Conservation (phyloP, 2,329 filamentous ascomycete species). For the Ilyonectria sp. region DNA sequence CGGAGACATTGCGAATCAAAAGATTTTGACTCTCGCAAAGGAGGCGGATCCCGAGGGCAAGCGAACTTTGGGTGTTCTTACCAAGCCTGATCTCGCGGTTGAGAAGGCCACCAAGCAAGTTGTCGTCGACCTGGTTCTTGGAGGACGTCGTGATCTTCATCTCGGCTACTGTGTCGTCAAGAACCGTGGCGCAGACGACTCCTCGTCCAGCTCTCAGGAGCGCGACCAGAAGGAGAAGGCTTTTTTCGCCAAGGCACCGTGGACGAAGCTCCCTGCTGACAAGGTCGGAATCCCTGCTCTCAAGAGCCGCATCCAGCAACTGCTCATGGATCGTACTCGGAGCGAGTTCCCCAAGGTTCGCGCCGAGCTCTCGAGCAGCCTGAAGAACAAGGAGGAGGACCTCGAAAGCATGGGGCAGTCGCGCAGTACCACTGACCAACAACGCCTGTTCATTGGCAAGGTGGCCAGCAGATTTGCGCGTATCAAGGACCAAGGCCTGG, state of each 20-base stretch:
- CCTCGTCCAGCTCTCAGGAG: slow-evolving; percentile 47
- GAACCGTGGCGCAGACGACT: slow-evolving; percentile 63
- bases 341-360: slow-evolving; percentile 55
- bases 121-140: slow-evolving; percentile 59
- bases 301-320: slow-evolving; percentile 51
- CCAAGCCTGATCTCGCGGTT: slow-evolving; percentile 71
- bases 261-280: slow-evolving; percentile 50
- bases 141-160: slow-evolving; percentile 57
- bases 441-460: slow-evolving; percentile 54
- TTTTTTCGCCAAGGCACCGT: slow-evolving; percentile 57
- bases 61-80: slow-evolving; percentile 66
- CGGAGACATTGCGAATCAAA: slow-evolving; percentile 58
- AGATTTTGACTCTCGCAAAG: slow-evolving; percentile 56
- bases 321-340: slow-evolving; percentile 60
- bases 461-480: slow-evolving; percentile 51
- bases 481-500: slow-evolving; percentile 50
- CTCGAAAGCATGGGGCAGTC: slow-evolving; percentile 52
- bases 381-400: slow-evolving; percentile 23
- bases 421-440: slow-evolving; percentile 46
- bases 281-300: slow-evolving; percentile 55
- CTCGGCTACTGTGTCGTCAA: slow-evolving; percentile 66
- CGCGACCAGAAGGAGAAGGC: slow-evolving; percentile 52
- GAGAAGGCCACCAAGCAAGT: slow-evolving; percentile 57
- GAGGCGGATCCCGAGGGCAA: slow-evolving; percentile 57
- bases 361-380: slow-evolving; percentile 45